phyloP scores from a whole-genome alignment of 2,329 filamentous ascomycete genomes.

The Penicillium sp. region DNA sequence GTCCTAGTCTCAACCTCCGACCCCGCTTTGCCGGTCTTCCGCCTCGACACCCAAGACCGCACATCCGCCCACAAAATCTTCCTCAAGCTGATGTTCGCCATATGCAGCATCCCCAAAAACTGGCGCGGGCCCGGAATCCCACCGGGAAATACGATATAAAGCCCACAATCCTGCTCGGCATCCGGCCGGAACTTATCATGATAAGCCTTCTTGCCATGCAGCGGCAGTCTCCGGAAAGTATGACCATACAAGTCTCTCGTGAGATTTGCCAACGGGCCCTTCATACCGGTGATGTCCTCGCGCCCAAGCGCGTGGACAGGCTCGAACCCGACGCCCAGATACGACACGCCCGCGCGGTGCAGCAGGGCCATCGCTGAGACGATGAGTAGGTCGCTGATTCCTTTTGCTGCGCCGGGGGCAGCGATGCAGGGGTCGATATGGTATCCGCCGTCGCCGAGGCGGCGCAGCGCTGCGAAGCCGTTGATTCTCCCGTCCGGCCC shows the following conservation, averaged over 20 bases:
- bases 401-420: conserved; percentile 35
- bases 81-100: conserved; percentile 42
- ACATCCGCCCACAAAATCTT: conserved; percentile 24
- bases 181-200: conserved; percentile 45
- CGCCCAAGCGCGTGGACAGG: conserved; percentile 31
- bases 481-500: conserved; percentile 31
- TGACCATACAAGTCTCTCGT: conserved; percentile 34
- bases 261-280: conserved; percentile 27
- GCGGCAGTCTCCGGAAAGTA: conserved; percentile 35
- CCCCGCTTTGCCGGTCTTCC: not conserved
- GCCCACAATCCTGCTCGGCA: conserved; percentile 28
- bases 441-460: conserved; percentile 41
- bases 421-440: conserved; percentile 47
- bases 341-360: conserved; percentile 33
- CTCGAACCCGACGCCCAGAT: conserved; percentile 44
- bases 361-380: conserved; percentile 43
- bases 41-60: conserved; percentile 1
- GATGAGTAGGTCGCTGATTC: conserved; percentile 42
- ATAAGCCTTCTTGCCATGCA: conserved; percentile 44
- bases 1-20: not conserved
- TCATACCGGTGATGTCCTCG: conserved; percentile 36
- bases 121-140: conserved; percentile 34
- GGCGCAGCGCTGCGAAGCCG: conserved; percentile 44
- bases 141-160: conserved; percentile 41
- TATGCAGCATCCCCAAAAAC: conserved; percentile 39